Conservation (phyloP, 352 stramenopile species). For the Pythium aristosporum region DNA sequence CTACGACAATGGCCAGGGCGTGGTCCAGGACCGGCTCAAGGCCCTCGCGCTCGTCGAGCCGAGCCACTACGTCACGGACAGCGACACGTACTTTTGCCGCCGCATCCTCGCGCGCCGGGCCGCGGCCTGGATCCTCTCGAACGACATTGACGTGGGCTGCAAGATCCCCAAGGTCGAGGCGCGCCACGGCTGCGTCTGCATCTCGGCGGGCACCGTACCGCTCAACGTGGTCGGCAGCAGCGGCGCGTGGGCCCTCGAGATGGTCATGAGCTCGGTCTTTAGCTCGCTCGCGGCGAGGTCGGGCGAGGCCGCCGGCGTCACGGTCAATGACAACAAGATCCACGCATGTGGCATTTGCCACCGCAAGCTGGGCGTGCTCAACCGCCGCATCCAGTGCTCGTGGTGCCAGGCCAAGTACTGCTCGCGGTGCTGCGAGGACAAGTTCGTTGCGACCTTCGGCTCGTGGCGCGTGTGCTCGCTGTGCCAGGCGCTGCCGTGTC, state of each 20-base stretch:
- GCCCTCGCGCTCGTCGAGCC: constrained; percentile 78
- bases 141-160: constrained; percentile 66
- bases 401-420: constrained; percentile 89
- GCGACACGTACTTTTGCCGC: constrained; percentile 75
- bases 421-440: constrained; percentile 82
- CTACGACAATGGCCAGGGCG: constrained; percentile 73
- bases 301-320: constrained; percentile 66
- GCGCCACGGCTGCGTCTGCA: constrained; percentile 76
- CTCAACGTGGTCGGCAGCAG: constrained; percentile 67
- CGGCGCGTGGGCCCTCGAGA: constrained; percentile 75
- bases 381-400: constrained; percentile 72
- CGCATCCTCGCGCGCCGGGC: constrained; percentile 66
- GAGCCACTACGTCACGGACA: constrained; percentile 75
- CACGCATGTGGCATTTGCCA: constrained; percentile 77
- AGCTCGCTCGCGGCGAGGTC: constrained; percentile 72
- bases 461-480: constrained; percentile 79
- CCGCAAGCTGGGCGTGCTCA: constrained; percentile 77
- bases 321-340: constrained; percentile 76
- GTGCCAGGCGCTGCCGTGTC: constrained; percentile 73
- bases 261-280: constrained; percentile 85
- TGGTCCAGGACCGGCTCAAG: constrained; percentile 81
- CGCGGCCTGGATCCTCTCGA: constrained; percentile 73
- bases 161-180: constrained; percentile 72
- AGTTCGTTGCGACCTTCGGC: constrained; percentile 75
- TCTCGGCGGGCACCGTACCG: constrained; percentile 72